phyloP scores from a whole-genome alignment of 2,329 filamentous ascomycete genomes.

The Colletotrichum viniferum region DNA sequence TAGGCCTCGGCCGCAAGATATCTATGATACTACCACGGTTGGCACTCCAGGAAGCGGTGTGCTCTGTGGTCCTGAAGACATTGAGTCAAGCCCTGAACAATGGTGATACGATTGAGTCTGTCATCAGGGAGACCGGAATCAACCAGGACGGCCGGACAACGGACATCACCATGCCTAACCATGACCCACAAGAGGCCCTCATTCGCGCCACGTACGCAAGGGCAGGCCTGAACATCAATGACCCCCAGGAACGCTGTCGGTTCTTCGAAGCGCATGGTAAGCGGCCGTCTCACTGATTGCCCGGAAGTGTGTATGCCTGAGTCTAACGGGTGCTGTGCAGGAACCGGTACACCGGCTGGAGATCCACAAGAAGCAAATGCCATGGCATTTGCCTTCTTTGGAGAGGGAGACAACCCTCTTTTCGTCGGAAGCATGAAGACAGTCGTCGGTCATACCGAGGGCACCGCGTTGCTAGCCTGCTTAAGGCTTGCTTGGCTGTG shows the following conservation, averaged over 20 bases:
- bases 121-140: background rate
- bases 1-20: too few relatives aligned
- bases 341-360: conserved; percentile 6
- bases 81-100: background rate
- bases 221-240: conserved; percentile 1
- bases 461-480: background rate
- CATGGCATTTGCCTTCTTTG: background rate
- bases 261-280: background rate
- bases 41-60: conserved; percentile 52
- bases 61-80: conserved; percentile 31
- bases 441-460: conserved; percentile 20
- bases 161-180: background rate
- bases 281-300: conserved; percentile 35
- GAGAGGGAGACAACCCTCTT: too few relatives aligned
- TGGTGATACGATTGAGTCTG: background rate
- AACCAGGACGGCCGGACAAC: background rate
- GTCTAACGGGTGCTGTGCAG: conserved; percentile 8
- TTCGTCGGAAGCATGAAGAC: conserved; percentile 23
- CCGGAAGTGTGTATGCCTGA: background rate
- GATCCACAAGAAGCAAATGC: background rate
- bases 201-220: conserved; percentile 26
- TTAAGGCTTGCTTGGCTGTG: background rate
- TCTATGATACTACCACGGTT: background rate
- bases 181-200: background rate
- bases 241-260: background rate